A percentile compares a stretch with the other conserved stretches of the same genome.
Evolutionary conservation across 305 asterid genomes (phyloP).

Genomic region (Fraxinus dipetala): DNA sequence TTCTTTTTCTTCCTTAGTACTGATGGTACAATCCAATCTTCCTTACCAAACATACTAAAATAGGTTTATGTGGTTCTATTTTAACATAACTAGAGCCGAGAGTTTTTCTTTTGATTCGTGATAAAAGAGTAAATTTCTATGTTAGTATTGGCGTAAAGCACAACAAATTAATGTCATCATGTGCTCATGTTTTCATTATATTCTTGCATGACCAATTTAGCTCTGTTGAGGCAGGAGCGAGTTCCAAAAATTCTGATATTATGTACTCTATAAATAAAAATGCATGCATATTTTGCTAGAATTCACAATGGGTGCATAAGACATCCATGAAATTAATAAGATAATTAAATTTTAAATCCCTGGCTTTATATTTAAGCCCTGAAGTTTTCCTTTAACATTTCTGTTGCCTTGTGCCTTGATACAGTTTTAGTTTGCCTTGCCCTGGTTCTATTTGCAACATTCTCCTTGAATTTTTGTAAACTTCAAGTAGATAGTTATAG

Average conservation of each 20-base stretch:
- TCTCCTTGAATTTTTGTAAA: not conserved
- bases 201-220: not conserved
- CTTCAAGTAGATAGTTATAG: not conserved
- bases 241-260: not conserved
- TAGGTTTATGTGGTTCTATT: constrained; percentile 2
- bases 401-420: not conserved
- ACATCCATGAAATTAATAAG: not conserved
- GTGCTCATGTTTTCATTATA: not conserved
- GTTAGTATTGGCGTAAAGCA: not conserved
- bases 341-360: not conserved
- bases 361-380: not conserved
- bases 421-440: not conserved
- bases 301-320: not conserved
- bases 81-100: not conserved
- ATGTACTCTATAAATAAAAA: not conserved
- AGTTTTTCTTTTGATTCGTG: not conserved
- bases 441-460: not conserved
- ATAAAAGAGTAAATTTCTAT: not conserved
- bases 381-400: not conserved
- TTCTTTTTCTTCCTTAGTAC: not conserved
- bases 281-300: not conserved
- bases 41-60: not conserved
- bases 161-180: not conserved
- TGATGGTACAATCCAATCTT: not conserved
- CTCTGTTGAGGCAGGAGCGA: not conserved